Evolutionary conservation across 106 monocot genomes (phyloP), one percentile per base, ranked within the genome.

Genomic region (Apostasia shenzhenica): DNA sequence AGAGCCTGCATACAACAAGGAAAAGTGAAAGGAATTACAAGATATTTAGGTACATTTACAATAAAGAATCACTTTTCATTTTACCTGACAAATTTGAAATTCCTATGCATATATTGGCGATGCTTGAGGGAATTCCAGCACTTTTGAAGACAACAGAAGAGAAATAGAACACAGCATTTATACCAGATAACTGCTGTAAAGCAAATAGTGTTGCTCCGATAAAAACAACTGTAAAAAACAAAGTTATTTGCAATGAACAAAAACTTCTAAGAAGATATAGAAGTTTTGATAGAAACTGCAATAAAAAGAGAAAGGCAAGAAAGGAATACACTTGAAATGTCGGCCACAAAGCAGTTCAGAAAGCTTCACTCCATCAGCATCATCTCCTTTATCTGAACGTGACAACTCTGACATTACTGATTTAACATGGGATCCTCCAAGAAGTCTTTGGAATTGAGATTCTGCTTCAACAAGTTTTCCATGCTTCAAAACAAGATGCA

Each of bases 91-190:
- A 77, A 78, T 99, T 99, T 43, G 84, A 69, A 49, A 93, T 42
- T 43, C 99, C 99, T 60, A 99, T 70, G 70, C 85, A 90, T 53
- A 85, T 83, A 74, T 93, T 99, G 48, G 93, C 93, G 67, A 83
- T 50, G 43, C 78, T 81, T 57, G 92, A 81, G 6, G 99, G 93
- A 48, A 99, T 87, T 1, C 92, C 92, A 11, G 83, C 99, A 58
- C 76, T 82, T 71, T 75, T 90, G 63, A 99, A 99, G 44, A 99
- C 92, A 56, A 82, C 80, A 43, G 93, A 85, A 48, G 99, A 99
- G 81, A 93, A 99, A 71, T 87, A 99, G 78, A 99, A 93, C 7
- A 99, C 76, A 78, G 93, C 92, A 87, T 99, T 99, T 90, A 99
- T 99, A 61, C 99, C 99, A 14, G 99, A 93, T 68, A 99, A 75